Evolutionary conservation across 495 filamentous ascomycete species (phyloP).

Genomic region (Ramalina peruviana): DNA sequence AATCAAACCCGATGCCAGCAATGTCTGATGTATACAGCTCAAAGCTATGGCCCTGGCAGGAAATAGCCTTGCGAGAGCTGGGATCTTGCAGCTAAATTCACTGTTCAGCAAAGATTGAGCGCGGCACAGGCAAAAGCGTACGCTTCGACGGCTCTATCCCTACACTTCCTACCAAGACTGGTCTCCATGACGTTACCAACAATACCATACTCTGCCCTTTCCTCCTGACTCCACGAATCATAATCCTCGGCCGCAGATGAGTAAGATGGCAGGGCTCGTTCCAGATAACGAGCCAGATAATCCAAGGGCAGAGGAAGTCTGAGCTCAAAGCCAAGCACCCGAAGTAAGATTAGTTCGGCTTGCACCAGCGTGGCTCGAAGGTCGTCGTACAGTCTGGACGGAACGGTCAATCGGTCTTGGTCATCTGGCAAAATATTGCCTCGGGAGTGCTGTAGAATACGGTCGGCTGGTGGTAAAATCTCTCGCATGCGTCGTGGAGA

Average conservation of each 20-base stretch:
- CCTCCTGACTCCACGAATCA: conserved; percentile 19
- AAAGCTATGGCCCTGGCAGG: conserved; percentile 26
- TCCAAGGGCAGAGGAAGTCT: conserved; percentile 25
- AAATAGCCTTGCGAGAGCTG: conserved; percentile 24
- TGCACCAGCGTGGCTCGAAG: conserved; percentile 29
- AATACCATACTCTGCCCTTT: conserved; percentile 25
- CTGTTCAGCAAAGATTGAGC: neutral
- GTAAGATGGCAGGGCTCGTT: conserved; percentile 18
- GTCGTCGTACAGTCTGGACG: conserved; percentile 25
- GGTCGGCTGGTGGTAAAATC: conserved; percentile 28
- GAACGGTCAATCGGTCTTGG: conserved; percentile 21
- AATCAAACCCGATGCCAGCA: conserved; percentile 18
- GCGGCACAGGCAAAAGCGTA: conserved; percentile 6
- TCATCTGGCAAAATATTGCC: neutral
- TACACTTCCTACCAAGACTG: conserved; percentile 21
- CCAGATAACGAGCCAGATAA: conserved; percentile 26
- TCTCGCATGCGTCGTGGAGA: conserved; percentile 30
- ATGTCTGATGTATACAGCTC: conserved; percentile 22
- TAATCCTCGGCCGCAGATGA: conserved; percentile 20
- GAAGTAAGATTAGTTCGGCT: conserved; percentile 28
- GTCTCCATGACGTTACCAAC: conserved; percentile 23
- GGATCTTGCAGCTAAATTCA: conserved; percentile 17
- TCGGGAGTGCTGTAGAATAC: conserved; percentile 21
- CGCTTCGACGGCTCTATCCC: conserved; percentile 19
- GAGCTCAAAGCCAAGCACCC: conserved; percentile 29